These are phyloP conservation scores for Monosporascus cannonballus DNA, from an alignment of 2,329 filamentous ascomycete species.

Conservation along the genomic window DNA sequence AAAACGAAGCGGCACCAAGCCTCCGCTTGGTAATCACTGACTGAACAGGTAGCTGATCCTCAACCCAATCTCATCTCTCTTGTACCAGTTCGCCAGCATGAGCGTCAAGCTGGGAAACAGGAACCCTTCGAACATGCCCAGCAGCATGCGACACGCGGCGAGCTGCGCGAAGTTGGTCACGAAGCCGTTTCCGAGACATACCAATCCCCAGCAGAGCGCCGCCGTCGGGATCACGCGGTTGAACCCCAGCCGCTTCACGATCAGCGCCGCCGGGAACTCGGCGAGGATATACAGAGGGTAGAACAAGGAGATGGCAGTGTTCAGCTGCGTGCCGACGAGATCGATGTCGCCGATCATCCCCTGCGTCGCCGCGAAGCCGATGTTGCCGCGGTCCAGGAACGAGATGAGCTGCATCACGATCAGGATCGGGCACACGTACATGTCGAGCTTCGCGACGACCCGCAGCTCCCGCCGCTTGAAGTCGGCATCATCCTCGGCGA, in stretches of 20 bases:
- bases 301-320: conserved; percentile 14
- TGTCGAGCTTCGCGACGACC: conserved; percentile 14
- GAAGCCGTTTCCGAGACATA: conserved; percentile 13
- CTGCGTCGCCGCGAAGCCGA: conserved; percentile 14
- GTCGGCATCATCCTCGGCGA: conserved; percentile 9
- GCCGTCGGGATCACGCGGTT: conserved; percentile 11
- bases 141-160: conserved; percentile 10
- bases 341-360: conserved; percentile 12
- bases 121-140: conserved; percentile 15
- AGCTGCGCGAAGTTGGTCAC: conserved; percentile 12
- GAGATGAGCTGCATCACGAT: conserved; percentile 12
- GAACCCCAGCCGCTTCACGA: conserved; percentile 12
- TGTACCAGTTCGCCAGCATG: conserved; percentile 16
- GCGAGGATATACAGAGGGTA: conserved; percentile 14
- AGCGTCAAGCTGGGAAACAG: conserved; percentile 13
- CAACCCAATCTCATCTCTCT: conserved; percentile 14
- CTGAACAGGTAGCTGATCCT: conserved; percentile 14
- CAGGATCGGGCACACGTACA: conserved; percentile 13
- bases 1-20: neutral
- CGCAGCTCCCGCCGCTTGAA: conserved; percentile 12
- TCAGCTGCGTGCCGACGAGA: conserved; percentile 13
- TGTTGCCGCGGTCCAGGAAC: conserved; percentile 14
- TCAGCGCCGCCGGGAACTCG: conserved; percentile 13
- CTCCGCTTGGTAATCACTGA: neutral
- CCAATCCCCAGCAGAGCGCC: conserved; percentile 11